These are phyloP conservation scores for Withania somnifera DNA, from an alignment of 305 asterid genomes.

Conservation along the genomic window DNA sequence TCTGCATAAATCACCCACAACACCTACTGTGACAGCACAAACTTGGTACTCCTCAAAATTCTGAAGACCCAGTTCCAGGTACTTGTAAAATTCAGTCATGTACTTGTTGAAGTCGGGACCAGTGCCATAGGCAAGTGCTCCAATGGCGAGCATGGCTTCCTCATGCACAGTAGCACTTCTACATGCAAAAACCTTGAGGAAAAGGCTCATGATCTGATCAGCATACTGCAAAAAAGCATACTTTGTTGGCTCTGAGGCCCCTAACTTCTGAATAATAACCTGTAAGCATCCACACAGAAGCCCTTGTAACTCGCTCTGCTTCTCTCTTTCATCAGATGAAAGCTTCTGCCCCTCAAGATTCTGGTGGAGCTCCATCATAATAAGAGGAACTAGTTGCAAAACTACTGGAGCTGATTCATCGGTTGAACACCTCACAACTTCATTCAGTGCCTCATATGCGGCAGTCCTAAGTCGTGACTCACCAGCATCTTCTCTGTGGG, in stretches of 20 bases:
- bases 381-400: conserved; percentile 63
- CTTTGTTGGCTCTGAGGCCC: conserved; percentile 52
- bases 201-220: conserved; percentile 80
- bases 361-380: conserved; percentile 78
- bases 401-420: conserved; percentile 74
- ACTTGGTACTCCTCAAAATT: conserved; percentile 93
- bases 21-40: conserved; percentile 82
- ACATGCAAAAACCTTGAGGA: conserved; percentile 72
- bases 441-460: conserved; percentile 83
- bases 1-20: conserved; percentile 68
- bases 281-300: conserved; percentile 85
- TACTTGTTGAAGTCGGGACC: conserved; percentile 69
- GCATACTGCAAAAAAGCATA: conserved; percentile 61
- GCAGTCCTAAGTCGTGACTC: conserved; percentile 80
- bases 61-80: conserved; percentile 89
- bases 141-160: conserved; percentile 95
- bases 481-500: conserved; percentile 77
- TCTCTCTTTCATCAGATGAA: conserved; percentile 80
- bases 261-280: conserved; percentile 75
- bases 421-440: conserved; percentile 77
- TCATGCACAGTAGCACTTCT: conserved; percentile 87
- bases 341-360: conserved; percentile 68
- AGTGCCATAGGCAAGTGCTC: conserved; percentile 74
- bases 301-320: conserved; percentile 74
- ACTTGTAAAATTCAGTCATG: conserved; percentile 81